phyloP scores from a whole-genome alignment of 805 yeast species.

The Pachysolen tannophilus region DNA sequence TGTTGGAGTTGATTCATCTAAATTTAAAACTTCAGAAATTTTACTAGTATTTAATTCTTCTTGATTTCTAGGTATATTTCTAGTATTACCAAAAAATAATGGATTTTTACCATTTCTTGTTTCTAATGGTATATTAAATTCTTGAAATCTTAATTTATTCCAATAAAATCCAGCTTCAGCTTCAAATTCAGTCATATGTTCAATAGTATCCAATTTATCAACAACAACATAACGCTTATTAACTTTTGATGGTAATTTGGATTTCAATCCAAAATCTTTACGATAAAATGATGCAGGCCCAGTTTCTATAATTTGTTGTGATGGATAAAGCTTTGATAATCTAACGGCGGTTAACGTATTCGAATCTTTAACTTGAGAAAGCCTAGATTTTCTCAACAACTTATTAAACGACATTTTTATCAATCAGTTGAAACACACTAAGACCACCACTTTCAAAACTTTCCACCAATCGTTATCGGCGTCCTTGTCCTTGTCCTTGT shows the following conservation, averaged over 20 bases:
- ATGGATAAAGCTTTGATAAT: constrained; percentile 35
- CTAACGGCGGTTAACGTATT: constrained; percentile 18
- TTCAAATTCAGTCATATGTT: constrained; percentile 66
- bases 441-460: no score
- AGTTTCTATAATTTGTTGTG: constrained; percentile 68
- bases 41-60: constrained; percentile 17
- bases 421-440: no score
- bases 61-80: constrained; percentile 14
- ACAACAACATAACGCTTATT: constrained; percentile 52
- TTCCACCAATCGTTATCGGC: no score
- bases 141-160: constrained; percentile 61
- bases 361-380: constrained; percentile 25
- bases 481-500: no score
- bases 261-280: constrained; percentile 73
- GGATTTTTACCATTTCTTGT: constrained; percentile 14
- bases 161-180: constrained; percentile 50
- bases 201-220: constrained; percentile 60
- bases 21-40: constrained; percentile 23
- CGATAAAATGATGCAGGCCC: constrained; percentile 54
- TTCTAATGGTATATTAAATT: constrained; percentile 46
- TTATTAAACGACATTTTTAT: no score
- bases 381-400: constrained; percentile 15
- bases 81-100: constrained; percentile 7
- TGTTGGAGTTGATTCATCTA: constrained; percentile 18
- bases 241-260: constrained; percentile 55